Percentiles rank a stretch among this genome's conserved stretches.
Conservation (phyloP, 805 yeast genomes). For the Saturnispora mendoncae region DNA sequence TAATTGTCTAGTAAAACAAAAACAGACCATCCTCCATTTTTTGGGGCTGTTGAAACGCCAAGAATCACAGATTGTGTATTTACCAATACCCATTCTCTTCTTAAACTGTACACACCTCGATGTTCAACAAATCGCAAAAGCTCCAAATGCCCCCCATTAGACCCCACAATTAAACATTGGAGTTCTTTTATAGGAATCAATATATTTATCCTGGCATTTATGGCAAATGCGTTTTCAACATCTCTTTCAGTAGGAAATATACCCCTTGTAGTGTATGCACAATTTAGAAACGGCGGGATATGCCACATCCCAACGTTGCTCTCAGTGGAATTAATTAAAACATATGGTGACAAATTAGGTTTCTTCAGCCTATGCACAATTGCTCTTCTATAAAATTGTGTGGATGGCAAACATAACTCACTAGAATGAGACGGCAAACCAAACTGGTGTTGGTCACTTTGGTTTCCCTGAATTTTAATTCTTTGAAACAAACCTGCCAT, state of each 20-base stretch:
- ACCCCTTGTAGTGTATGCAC: not conserved
- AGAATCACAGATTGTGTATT: constrained; percentile 5
- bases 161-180: constrained; percentile 33
- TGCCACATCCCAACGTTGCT: constrained; percentile 4
- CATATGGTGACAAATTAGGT: not conserved
- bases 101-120: constrained; percentile 33
- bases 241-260: constrained; percentile 1
- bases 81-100: constrained; percentile 38
- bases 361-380: not conserved
- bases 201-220: constrained; percentile 21
- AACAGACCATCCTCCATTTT: constrained; percentile 2
- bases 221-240: constrained; percentile 17
- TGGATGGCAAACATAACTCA: not conserved
- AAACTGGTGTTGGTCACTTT: not conserved
- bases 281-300: not conserved
- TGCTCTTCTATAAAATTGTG: constrained; percentile 2
- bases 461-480: not conserved
- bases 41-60: not conserved
- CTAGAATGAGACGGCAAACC: not conserved
- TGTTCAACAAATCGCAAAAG: constrained; percentile 35
- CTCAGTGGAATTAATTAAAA: not conserved
- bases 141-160: constrained; percentile 37
- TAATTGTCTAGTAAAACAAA: not conserved
- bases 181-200: constrained; percentile 31
- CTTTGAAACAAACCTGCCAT: constrained; percentile 5